Evolutionary conservation across 2,329 filamentous ascomycete species (phyloP).

Genomic region (Penicillium paneum): DNA sequence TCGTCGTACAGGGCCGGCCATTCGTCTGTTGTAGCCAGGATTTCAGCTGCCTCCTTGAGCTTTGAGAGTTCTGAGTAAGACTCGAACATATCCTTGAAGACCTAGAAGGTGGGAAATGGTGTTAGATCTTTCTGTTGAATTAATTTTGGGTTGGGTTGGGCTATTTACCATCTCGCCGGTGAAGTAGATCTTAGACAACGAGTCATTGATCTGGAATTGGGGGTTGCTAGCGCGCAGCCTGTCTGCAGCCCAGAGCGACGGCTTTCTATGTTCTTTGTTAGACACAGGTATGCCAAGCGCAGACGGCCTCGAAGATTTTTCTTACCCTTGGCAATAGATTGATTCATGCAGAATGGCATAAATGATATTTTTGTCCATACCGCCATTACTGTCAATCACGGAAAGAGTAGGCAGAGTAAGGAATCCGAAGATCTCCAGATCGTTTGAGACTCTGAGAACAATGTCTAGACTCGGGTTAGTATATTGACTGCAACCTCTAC

Average conservation of each 20-base stretch:
- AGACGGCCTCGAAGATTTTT: background rate
- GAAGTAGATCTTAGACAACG: slow-evolving; percentile 64
- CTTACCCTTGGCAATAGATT: slow-evolving; percentile 71
- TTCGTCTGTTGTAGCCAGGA: slow-evolving; percentile 63
- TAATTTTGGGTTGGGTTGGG: background rate
- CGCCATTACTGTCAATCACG: slow-evolving; percentile 63
- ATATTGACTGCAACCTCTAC: background rate
- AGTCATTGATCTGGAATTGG: slow-evolving; percentile 47
- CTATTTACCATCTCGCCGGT: slow-evolving; percentile 75
- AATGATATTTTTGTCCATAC: slow-evolving; percentile 73
- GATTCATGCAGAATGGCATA: slow-evolving; percentile 87
- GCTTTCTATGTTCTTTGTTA: slow-evolving; percentile 42
- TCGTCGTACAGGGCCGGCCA: slow-evolving; percentile 78
- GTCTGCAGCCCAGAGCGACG: slow-evolving; percentile 72
- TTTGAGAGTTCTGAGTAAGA: slow-evolving; percentile 72
- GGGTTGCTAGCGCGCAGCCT: slow-evolving; percentile 37
- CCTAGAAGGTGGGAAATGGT: slow-evolving; percentile 32
- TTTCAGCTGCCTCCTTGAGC: slow-evolving; percentile 65
- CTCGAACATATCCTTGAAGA: slow-evolving; percentile 81
- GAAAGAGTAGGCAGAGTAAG: slow-evolving; percentile 69
- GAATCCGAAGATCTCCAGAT: slow-evolving; percentile 72
- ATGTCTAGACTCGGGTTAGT: slow-evolving; percentile 46
- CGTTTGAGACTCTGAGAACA: slow-evolving; percentile 66
- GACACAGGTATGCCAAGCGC: background rate
- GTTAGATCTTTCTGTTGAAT: background rate